These are phyloP conservation scores for Cercophora newfieldiana DNA, from an alignment of 495 filamentous ascomycete species.

Conservation along the genomic window DNA sequence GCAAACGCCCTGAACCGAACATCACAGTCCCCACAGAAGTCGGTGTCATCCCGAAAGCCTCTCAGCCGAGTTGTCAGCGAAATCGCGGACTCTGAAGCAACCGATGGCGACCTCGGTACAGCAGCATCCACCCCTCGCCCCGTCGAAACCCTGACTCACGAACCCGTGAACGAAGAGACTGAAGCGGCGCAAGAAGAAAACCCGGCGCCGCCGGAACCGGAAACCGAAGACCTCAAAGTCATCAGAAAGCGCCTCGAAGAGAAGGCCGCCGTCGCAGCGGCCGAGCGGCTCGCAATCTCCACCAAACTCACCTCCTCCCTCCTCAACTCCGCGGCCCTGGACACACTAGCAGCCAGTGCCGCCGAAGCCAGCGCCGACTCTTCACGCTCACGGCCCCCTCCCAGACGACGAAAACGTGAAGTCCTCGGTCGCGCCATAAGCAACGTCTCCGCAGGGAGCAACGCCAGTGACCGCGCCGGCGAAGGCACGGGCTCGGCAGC, in stretches of 20 bases:
- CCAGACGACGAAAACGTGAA: slow-evolving; percentile 39
- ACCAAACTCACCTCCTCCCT: slow-evolving; percentile 32
- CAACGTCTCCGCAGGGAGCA: slow-evolving; percentile 48
- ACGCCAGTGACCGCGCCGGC: slow-evolving; percentile 5
- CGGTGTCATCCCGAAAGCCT: slow-evolving; percentile 14
- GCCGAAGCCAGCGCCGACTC: slow-evolving; percentile 1
- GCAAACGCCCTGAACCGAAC: slow-evolving; percentile 42
- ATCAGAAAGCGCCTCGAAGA: slow-evolving; percentile 16
- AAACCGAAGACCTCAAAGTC: not conserved
- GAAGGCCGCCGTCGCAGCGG: slow-evolving; percentile 15
- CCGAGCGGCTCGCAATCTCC: slow-evolving; percentile 32
- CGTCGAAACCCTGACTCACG: not conserved
- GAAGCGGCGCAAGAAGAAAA: slow-evolving; percentile 12
- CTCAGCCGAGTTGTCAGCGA: slow-evolving; percentile 35
- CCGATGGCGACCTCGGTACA: slow-evolving; percentile 22
- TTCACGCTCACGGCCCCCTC: not conserved
- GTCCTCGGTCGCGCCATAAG: slow-evolving; percentile 53
- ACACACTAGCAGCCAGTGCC: slow-evolving; percentile 13
- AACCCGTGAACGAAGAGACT: not conserved
- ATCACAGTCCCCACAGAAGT: slow-evolving; percentile 17
- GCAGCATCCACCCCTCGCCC: not conserved
- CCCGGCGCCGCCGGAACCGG: not conserved
- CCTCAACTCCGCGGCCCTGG: slow-evolving; percentile 15
- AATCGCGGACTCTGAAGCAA: slow-evolving; percentile 46
- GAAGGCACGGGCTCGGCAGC: not conserved